phyloP scores from a whole-genome alignment of 805 yeast genomes.

The Ogataea populi-albae region DNA sequence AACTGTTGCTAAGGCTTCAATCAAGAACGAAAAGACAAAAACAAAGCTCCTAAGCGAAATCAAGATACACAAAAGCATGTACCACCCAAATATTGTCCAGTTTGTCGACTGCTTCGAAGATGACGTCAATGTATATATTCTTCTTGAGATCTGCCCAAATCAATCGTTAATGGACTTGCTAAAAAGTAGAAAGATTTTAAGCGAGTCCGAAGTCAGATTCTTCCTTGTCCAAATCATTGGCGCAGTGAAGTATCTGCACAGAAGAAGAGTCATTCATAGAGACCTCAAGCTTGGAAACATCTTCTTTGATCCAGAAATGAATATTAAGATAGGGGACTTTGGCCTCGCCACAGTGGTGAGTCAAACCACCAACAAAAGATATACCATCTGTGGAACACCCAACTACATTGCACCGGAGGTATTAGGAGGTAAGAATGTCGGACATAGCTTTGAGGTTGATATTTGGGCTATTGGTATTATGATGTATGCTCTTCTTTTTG shows the following conservation, averaged over 20 bases:
- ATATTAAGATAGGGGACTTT: slow-evolving; percentile 94
- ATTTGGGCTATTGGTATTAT: slow-evolving; percentile 98
- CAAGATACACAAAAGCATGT: slow-evolving; percentile 87
- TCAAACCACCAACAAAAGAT: slow-evolving; percentile 64
- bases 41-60: slow-evolving; percentile 86
- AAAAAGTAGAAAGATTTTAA: slow-evolving; percentile 75
- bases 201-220: slow-evolving; percentile 88
- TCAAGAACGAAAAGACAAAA: slow-evolving; percentile 86
- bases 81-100: slow-evolving; percentile 86
- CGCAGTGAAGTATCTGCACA: slow-evolving; percentile 89
- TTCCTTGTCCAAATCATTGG: slow-evolving; percentile 92
- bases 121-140: slow-evolving; percentile 86
- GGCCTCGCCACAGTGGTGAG: slow-evolving; percentile 96
- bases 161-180: slow-evolving; percentile 92
- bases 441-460: slow-evolving; percentile 94
- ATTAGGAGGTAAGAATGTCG: slow-evolving; percentile 78
- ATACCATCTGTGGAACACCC: slow-evolving; percentile 98
- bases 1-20: slow-evolving; percentile 94
- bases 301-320: slow-evolving; percentile 91
- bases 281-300: slow-evolving; percentile 95
- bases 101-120: slow-evolving; percentile 97
- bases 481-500: slow-evolving; percentile 87
- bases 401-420: slow-evolving; percentile 99
- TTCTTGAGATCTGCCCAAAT: slow-evolving; percentile 92
- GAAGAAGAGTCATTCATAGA: slow-evolving; percentile 89